A percentile compares a stretch with the other conserved stretches of the same genome.
Evolutionary conservation across 805 yeast species (phyloP).

Genomic region (Martiniozyma abietophila): DNA sequence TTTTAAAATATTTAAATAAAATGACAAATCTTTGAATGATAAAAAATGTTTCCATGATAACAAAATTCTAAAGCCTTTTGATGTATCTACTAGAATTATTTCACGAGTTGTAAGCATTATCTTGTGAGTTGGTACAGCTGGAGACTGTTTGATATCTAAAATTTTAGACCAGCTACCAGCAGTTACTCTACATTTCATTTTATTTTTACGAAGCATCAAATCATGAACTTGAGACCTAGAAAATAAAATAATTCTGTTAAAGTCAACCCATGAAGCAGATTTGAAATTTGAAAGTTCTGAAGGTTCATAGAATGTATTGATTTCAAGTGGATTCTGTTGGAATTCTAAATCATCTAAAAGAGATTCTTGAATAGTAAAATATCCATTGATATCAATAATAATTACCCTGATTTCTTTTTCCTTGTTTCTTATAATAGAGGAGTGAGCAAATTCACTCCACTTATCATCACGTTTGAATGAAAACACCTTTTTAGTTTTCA

Average conservation of each 20-base stretch:
- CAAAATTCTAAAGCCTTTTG: conserved; percentile 32
- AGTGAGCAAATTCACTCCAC: conserved; percentile 8
- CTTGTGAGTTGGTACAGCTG: conserved; percentile 22
- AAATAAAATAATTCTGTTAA: conserved; percentile 25
- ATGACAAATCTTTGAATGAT: conserved; percentile 43
- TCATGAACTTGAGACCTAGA: conserved; percentile 36
- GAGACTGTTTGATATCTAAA: conserved; percentile 31
- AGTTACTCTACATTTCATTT: conserved; percentile 30
- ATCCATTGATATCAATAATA: conserved; percentile 43
- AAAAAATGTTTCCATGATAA: conserved; percentile 70
- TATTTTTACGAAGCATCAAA: conserved; percentile 21
- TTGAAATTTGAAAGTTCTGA: conserved; percentile 50
- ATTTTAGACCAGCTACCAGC: conserved; percentile 47
- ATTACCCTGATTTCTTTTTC: conserved; percentile 27
- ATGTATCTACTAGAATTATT: conserved; percentile 40
- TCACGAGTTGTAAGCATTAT: conserved; percentile 62
- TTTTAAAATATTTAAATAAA: conserved; percentile 28
- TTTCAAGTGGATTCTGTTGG: conserved; percentile 5
- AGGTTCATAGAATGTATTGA: conserved; percentile 29
- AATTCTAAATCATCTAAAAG: conserved; percentile 10
- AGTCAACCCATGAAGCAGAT: conserved; percentile 36
- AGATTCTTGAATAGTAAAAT: conserved; percentile 39
- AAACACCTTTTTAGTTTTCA: conserved; percentile 3
- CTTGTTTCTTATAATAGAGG: neutral
- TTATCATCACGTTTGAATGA: conserved; percentile 2